Base-by-base conservation (phyloP, 2,329 filamentous ascomycete species). In the Plenodomus lindquistii region DNA sequence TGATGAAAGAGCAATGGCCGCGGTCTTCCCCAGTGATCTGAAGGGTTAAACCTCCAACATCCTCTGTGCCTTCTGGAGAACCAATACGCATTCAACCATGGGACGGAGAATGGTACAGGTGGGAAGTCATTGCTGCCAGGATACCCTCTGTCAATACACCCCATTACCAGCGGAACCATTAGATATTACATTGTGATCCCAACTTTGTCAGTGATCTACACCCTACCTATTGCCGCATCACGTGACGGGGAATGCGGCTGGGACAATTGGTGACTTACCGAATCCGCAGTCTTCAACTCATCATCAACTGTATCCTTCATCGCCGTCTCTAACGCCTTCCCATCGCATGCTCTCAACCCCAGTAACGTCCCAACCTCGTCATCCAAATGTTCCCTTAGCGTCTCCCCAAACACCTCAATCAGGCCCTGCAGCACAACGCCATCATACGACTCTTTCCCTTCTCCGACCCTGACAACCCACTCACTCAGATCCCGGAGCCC, bases 41-140 rank as follows among this genome's bases (percentile, higher is more conserved):
- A 70, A 16, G 71, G 68, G 54, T 67, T 67, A 49, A 71, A 74
- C 34, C 63, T 50, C 71, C 69, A 73, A 16, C 54, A 57, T 1
- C 66, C 64, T 22, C 52, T 54, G 50, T 72, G 50, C 42, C 56
- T 59, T 42, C 63, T 52, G 7, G 49, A 48, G 45, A 71, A 73
- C 48, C 58, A 63, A 46, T 66, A 67, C 17, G 71, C 60, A 31
- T 71, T 69, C 29, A 73, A 39, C 31, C 62, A 72, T 18, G 63
- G 68, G 17, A 73, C 48, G 42, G 71, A 68, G 52, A 66, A 66
- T 0, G 71, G 70, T 9, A 73, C 50, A 13, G 64, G 41, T 1
- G 71, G 68, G 36, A 71, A 73, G 20, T 63, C 46, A 17, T 62
- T 57, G 2, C 60, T 63, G n/a, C 62, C 65, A 42, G 70, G 62